Conservation (phyloP, 164 flowering plant genomes). For the Paratinospora sagittata region DNA sequence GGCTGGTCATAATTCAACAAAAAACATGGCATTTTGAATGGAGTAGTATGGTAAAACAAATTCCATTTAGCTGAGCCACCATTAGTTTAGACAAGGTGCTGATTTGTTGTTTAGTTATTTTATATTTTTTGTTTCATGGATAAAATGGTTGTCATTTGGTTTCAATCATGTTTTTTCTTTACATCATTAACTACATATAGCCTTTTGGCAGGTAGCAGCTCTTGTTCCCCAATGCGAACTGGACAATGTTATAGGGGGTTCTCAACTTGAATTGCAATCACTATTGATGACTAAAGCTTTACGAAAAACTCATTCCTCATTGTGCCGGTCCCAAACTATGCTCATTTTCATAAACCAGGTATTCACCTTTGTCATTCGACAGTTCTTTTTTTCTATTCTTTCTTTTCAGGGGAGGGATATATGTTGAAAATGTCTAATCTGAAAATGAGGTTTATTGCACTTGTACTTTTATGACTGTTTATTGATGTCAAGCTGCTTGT, state of each 20-base stretch:
- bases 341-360: conserved; percentile 83
- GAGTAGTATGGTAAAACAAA: not conserved
- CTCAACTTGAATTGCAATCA: conserved; percentile 35
- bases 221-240: conserved; percentile 75
- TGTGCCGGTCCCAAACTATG: conserved; percentile 57
- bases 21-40: not conserved
- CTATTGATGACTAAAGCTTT: conserved; percentile 69
- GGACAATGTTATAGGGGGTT: conserved; percentile 31
- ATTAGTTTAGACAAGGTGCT: not conserved
- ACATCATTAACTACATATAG: not conserved
- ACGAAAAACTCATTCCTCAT: conserved; percentile 55
- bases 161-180: not conserved
- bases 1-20: no score
- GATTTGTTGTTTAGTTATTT: not conserved
- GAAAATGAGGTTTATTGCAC: not conserved
- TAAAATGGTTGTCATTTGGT: not conserved
- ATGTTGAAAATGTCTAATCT: no score
- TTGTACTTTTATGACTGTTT: not conserved
- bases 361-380: not conserved
- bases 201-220: conserved; percentile 69
- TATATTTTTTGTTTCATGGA: not conserved
- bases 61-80: not conserved
- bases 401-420: not conserved
- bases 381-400: not conserved
- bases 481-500: not conserved